Evolutionary conservation across 2,329 filamentous ascomycete species (phyloP).

Genomic region (Zalaria sp.): DNA sequence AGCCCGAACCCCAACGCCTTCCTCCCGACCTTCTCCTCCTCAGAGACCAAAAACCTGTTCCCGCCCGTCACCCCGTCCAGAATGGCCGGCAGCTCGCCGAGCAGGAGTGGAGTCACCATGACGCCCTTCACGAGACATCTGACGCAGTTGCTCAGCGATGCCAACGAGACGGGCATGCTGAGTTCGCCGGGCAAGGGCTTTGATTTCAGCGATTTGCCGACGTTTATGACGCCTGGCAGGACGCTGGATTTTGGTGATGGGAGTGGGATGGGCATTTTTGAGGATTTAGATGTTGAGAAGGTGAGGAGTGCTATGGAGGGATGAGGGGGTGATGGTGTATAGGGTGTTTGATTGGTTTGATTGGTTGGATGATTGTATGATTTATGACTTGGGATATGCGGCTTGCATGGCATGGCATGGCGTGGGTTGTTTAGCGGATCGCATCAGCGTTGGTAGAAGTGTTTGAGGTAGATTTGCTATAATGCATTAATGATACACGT

Average conservation of each 20-base stretch:
- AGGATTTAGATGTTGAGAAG: background rate
- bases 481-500: no score
- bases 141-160: slow-evolving; percentile 47
- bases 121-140: slow-evolving; percentile 51
- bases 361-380: no score
- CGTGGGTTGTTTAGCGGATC: no score
- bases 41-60: slow-evolving; percentile 8
- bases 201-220: slow-evolving; percentile 19
- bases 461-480: no score
- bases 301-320: background rate
- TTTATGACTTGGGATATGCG: no score
- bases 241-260: slow-evolving; percentile 9
- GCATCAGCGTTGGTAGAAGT: no score
- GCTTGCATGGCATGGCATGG: no score
- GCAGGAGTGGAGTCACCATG: slow-evolving; percentile 13
- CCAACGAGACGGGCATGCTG: slow-evolving; percentile 10
- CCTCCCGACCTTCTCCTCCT: slow-evolving; percentile 18
- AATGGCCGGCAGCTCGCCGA: slow-evolving; percentile 15
- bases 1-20: slow-evolving; percentile 19
- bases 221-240: slow-evolving; percentile 15
- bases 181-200: slow-evolving; percentile 13
- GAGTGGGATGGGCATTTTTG: slow-evolving; percentile 1
- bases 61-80: slow-evolving; percentile 20
- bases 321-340: background rate
- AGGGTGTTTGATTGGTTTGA: background rate